These are phyloP conservation scores for Globisporangium camurandrum DNA, from an alignment of 352 stramenopile species.

Conservation along the genomic window DNA sequence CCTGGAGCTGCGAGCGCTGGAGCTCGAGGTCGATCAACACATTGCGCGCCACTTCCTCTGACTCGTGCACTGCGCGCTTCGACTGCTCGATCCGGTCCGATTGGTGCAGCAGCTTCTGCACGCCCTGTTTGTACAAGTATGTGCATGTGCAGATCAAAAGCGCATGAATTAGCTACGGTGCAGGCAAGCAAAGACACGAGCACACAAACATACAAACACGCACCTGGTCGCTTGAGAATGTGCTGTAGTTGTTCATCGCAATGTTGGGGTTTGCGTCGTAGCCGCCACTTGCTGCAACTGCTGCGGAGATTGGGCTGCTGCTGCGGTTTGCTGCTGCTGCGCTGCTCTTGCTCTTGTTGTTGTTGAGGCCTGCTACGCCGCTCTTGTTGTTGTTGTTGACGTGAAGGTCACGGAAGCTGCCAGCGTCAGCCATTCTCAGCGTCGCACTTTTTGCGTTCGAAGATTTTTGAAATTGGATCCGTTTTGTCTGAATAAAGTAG, in stretches of 20 bases:
- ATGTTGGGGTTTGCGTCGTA: constrained; percentile 12
- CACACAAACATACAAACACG: constrained; percentile 3
- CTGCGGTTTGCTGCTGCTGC: too few species aligned
- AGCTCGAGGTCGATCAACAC: constrained; percentile 74
- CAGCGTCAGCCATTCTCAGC: too few species aligned
- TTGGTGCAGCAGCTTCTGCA: constrained; percentile 55
- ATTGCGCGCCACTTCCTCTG: constrained; percentile 61
- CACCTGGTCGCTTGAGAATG: constrained; percentile 50
- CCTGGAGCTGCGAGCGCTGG: constrained; percentile 68
- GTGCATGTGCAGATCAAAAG: background rate
- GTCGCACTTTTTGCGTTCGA: too few species aligned
- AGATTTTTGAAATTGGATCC: too few species aligned
- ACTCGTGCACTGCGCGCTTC: constrained; percentile 51
- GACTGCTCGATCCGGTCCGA: constrained; percentile 71
- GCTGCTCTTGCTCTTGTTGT: constrained; percentile 4
- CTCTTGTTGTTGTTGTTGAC: constrained; percentile 4
- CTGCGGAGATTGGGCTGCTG: too few species aligned
- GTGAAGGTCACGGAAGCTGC: constrained; percentile 25
- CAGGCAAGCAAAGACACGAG: background rate
- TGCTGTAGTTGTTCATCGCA: constrained; percentile 63
- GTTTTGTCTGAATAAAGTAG: too few species aligned
- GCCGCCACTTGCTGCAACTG: too few species aligned
- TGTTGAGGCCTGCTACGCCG: too few species aligned
- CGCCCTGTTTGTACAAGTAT: constrained; percentile 21
- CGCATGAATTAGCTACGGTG: background rate